phyloP scores from a whole-genome alignment of 805 yeast species.

The Pichia rugopelliculosa region DNA sequence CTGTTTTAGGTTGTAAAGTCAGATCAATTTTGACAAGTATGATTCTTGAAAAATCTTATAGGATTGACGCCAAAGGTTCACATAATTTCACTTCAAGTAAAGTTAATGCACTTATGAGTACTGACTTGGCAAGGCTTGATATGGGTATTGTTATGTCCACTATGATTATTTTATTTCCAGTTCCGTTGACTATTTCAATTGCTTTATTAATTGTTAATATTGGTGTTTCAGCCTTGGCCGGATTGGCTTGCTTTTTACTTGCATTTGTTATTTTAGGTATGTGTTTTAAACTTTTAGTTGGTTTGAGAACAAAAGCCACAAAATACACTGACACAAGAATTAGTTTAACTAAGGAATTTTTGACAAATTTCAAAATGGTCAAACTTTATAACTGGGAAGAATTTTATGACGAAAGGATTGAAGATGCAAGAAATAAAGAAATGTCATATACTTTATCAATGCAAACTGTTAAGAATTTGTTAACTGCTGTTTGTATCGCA shows the following conservation, averaged over 20 bases:
- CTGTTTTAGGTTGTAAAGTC: slow-evolving; percentile 59
- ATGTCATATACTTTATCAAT: slow-evolving; percentile 48
- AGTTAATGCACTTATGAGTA: slow-evolving; percentile 69
- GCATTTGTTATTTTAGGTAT: slow-evolving; percentile 40
- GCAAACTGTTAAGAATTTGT: slow-evolving; percentile 52
- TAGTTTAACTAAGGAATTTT: slow-evolving; percentile 65
- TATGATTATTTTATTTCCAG: slow-evolving; percentile 55
- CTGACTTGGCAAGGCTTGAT: slow-evolving; percentile 76
- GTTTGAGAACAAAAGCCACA: slow-evolving; percentile 48
- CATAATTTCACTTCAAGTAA: slow-evolving; percentile 63
- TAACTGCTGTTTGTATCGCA: slow-evolving; percentile 52
- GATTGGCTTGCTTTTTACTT: slow-evolving; percentile 48
- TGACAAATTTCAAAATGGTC: slow-evolving; percentile 70
- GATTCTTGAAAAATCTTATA: slow-evolving; percentile 60
- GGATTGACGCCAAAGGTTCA: slow-evolving; percentile 51
- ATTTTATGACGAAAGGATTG: slow-evolving; percentile 55
- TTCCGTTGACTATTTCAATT: slow-evolving; percentile 52
- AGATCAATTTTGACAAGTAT: slow-evolving; percentile 65
- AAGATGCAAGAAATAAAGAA: slow-evolving; percentile 53
- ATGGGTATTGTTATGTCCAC: slow-evolving; percentile 65
- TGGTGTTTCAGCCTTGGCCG: slow-evolving; percentile 69
- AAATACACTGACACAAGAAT: slow-evolving; percentile 71
- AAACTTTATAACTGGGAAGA: slow-evolving; percentile 88
- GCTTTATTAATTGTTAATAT: slow-evolving; percentile 59
- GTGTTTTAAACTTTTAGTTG: slow-evolving; percentile 43